Evolutionary conservation across 2,329 filamentous ascomycete genomes (phyloP), one percentile per base, ranked within the genome.

Genomic region (Diaporthe vexans): DNA sequence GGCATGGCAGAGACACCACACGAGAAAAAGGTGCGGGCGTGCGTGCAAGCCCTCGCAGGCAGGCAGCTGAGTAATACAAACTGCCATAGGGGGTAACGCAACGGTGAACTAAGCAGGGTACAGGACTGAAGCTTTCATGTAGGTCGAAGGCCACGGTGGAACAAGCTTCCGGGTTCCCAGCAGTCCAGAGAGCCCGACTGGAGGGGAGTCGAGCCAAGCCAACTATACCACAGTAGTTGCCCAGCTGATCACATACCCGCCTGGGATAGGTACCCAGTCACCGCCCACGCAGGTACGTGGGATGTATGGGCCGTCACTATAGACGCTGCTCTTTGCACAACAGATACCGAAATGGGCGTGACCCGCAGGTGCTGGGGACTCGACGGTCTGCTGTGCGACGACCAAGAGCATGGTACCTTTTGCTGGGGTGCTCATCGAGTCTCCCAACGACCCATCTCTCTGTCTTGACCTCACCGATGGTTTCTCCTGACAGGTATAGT

Each of bases 381-480:
- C 63, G 63, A n/a, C 48, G n/a, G 63, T 11, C 46, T 67, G 63
- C 33, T 54, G 63, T 67, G 63, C 63, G 54, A 67, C 46, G 19
- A n/a, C 46, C 46, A 67, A 11, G 46, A 37, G 63, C 29, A 52
- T 9, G 24, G 59, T 35, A 46, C 37, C 58, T 29, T 19, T 43
- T 11, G n/a, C 40, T 43, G 15, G 40, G 40, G 40, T 7, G 37
- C 40, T 19, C 15, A 43, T 19, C 40, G 5, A 43, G 40, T 15
- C 40, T 19, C 15, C 40, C 17, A 19, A 19, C 13, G 40, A 43
- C 7, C 17, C 13, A 43, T 19, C 10, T 48, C 2, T 24, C 40
- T 19, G 24, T 58, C 8, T 9, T 58, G 21, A 21, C 4, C 37
- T 43, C n/a, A 43, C 15, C 21, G 37, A 43, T 24, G 10, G 6